Percentiles rank a stretch among this genome's conserved stretches.
phyloP scores from a whole-genome alignment of 768 basidiomycete species.

The Mrakia blollopis region DNA sequence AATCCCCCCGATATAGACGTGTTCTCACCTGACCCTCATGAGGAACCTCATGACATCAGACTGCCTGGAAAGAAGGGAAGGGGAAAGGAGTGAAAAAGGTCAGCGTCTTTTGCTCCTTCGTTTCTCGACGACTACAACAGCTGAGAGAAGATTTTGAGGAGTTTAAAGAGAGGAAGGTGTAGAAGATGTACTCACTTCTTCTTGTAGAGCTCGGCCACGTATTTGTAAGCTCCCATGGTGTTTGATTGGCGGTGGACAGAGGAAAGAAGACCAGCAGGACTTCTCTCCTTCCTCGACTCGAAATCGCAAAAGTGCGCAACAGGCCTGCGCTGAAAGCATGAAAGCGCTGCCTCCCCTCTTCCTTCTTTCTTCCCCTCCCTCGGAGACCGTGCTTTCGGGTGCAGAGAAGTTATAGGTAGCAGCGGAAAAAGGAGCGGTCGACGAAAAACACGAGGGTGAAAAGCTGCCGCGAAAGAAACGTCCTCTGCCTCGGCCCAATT shows the following conservation, averaged over 20 bases:
- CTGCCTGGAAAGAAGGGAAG: conserved; percentile 14
- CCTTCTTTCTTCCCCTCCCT: no score
- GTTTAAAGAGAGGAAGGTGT: conserved; percentile 48
- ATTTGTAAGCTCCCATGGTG: conserved; percentile 45
- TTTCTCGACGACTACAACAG: background rate
- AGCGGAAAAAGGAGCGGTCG: no score
- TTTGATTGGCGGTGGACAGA: conserved; percentile 8
- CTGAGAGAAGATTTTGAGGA: background rate
- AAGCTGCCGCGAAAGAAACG: no score
- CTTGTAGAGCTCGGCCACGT: conserved; percentile 95
- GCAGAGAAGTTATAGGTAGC: no score
- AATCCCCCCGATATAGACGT: background rate
- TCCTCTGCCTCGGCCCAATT: no score
- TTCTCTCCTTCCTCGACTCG: background rate
- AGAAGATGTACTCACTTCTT: conserved; percentile 63
- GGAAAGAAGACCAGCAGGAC: background rate
- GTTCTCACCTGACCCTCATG: conserved; percentile 24
- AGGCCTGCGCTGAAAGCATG: no score
- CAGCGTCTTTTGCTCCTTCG: background rate
- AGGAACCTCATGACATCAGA: conserved; percentile 29
- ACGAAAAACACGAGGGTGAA: no score
- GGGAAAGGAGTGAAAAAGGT: background rate
- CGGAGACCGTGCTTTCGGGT: no score
- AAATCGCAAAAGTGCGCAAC: no score
- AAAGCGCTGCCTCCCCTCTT: no score